Conservation (phyloP, 192 early-diverging fungal species). For the Gorgonomyces haynaldii region DNA sequence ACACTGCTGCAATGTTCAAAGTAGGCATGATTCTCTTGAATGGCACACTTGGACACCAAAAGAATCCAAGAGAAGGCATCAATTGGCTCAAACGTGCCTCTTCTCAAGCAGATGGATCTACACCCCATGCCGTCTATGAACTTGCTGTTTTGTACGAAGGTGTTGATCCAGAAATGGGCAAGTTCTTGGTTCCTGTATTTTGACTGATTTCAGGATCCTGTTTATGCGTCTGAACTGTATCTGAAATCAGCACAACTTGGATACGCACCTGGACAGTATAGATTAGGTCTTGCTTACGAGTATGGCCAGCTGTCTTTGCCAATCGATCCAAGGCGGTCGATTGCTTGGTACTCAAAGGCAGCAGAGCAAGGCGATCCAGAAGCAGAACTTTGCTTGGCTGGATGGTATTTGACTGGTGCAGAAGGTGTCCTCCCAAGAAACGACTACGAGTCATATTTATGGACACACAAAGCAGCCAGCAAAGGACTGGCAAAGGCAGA, state of each 20-base stretch:
- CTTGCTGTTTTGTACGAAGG: slow-evolving; percentile 77
- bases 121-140: slow-evolving; percentile 90
- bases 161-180: slow-evolving; percentile 28
- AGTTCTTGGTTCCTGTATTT: slow-evolving; percentile 13
- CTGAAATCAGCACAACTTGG: slow-evolving; percentile 86
- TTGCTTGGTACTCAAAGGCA: slow-evolving; percentile 91
- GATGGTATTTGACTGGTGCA: slow-evolving; percentile 95
- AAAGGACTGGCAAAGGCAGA: slow-evolving; percentile 91
- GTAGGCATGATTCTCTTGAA: slow-evolving; percentile 84
- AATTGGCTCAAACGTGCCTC: slow-evolving; percentile 92
- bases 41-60: slow-evolving; percentile 61
- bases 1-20: slow-evolving; percentile 96
- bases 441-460: slow-evolving; percentile 92
- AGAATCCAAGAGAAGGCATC: slow-evolving; percentile 81
- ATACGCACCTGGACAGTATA: slow-evolving; percentile 85
- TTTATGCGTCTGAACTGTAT: slow-evolving; percentile 84
- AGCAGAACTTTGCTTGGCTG: slow-evolving; percentile 85
- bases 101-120: slow-evolving; percentile 74
- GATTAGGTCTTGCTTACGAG: slow-evolving; percentile 86
- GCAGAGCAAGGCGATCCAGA: slow-evolving; percentile 86
- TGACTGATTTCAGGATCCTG: slow-evolving; percentile 49
- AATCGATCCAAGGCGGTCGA: slow-evolving; percentile 76
- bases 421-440: slow-evolving; percentile 80
- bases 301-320: slow-evolving; percentile 83
- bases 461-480: slow-evolving; percentile 94